Base-by-base conservation (phyloP, 164 flowering plant species). In the Liquidambar formosana region DNA sequence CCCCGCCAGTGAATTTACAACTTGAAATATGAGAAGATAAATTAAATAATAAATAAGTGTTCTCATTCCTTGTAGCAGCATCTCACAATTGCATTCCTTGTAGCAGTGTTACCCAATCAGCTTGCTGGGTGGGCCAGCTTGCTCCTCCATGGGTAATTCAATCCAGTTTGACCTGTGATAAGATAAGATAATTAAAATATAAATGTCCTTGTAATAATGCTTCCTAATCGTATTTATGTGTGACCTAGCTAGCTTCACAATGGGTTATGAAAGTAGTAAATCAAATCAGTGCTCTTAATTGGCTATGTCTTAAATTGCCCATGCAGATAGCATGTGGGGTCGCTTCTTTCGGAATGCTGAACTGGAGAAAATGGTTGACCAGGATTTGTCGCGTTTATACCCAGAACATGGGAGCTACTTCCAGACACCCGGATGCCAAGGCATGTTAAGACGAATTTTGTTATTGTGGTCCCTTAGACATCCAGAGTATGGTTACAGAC, bases 311-410 rank as follows among this genome's bases (percentile, higher is more conserved):
- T 23, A 46, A 6, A 51, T 45, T 28, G 21, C 52, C 58, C 16
- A n/a, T 85, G 78, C 86, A 95, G 99, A 95, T 84, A 95, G 99
- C 81, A 87, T 75, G 69, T 95, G 99, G 97, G 88, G 97, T 25
- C 97, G 89, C 28, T 93, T 91, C 81, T 95, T 95, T 68, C 81
- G 84, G 26, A 93, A 79, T 88, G 97, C 96, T 56, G 99, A 95
- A 80, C 80, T 95, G 81, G 97, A 93, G 80, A 88, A 86, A 77
- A 86, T 88, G 86, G 85, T 95, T 19, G 97, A 93, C 69, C 96
- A 88, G 77, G 99, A 95, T 85, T 85, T 95, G 67, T 84, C 96
- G 41, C 94, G 97, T 33, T 76, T 95, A 59, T 95, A 95, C 78
- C 99, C 97, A 12, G 99, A 91, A 72, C 88, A 86, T 73, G 93